phyloP scores from a whole-genome alignment of 208 protist species.

The Leishmania mexicana region DNA sequence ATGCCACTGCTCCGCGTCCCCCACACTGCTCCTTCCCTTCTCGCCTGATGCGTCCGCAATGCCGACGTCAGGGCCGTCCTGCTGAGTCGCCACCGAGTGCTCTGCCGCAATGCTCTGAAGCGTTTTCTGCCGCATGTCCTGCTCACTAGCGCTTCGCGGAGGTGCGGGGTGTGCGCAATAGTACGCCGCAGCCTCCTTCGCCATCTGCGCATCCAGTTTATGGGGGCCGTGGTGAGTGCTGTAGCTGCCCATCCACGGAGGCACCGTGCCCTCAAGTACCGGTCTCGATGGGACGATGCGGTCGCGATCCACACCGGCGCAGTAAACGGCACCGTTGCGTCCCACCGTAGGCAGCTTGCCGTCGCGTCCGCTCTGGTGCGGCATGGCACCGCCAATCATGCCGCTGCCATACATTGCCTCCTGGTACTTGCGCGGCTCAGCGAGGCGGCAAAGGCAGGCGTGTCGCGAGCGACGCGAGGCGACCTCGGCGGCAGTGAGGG shows the following conservation, averaged over 20 bases:
- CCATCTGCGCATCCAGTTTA: conserved; percentile 14
- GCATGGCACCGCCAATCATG: conserved; percentile 52
- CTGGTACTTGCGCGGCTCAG: conserved; percentile 41
- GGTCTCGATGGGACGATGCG: conserved; percentile 69
- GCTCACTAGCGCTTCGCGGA: conserved; percentile 9
- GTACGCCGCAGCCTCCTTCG: conserved; percentile 26
- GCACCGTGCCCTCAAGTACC: conserved; percentile 25
- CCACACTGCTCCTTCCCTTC: background rate
- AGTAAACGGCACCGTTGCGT: conserved; percentile 59
- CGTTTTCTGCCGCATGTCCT: conserved; percentile 14
- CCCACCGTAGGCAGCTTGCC: conserved; percentile 49
- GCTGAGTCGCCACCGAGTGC: conserved; percentile 5
- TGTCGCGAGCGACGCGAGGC: conserved; percentile 20
- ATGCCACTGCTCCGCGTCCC: background rate
- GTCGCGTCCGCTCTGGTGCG: conserved; percentile 37
- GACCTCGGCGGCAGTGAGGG: conserved; percentile 18
- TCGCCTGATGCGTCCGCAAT: background rate
- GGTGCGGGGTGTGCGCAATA: conserved; percentile 26
- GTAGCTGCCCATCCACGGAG: conserved; percentile 75
- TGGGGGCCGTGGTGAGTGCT: conserved; percentile 43
- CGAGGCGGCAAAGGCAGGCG: conserved; percentile 44
- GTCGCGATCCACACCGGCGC: conserved; percentile 80
- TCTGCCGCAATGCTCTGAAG: conserved; percentile 25
- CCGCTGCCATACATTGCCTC: conserved; percentile 29
- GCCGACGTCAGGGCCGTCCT: background rate